Percentiles rank a stretch among this genome's conserved stretches.
Conservation (phyloP, 108 stramenopile species). For the Aurantiochytrium sp. region DNA sequence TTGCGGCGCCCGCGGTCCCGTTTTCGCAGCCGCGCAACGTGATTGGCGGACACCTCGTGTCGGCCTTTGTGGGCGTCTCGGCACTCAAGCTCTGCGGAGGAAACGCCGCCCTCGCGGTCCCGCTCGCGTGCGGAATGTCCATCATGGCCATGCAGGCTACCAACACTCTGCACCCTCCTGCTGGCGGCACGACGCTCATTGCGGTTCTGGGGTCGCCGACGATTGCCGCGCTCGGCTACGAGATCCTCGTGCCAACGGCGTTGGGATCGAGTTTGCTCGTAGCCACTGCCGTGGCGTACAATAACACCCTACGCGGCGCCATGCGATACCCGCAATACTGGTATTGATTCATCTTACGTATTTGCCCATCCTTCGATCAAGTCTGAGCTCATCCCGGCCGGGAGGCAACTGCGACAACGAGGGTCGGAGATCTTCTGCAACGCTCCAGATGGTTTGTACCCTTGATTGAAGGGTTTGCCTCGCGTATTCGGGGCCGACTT, state of each 20-base stretch:
- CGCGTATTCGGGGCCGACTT: no score
- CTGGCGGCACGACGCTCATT: not conserved
- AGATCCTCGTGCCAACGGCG: not conserved
- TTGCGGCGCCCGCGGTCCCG: constrained; percentile 7
- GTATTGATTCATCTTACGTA: no score
- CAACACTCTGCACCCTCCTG: constrained; percentile 15
- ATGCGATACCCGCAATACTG: constrained; percentile 26
- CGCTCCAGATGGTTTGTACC: no score
- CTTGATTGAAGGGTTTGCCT: no score
- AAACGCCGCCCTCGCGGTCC: not conserved
- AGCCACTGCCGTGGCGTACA: not conserved
- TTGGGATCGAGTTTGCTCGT: not conserved
- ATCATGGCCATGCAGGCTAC: constrained; percentile 16
- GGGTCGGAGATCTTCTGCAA: no score
- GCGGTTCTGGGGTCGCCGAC: not conserved
- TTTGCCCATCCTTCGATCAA: no score
- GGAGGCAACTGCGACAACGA: no score
- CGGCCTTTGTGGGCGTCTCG: not conserved
- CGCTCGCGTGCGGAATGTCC: not conserved
- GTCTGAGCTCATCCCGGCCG: no score
- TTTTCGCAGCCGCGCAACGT: constrained; percentile 26
- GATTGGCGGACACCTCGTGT: not conserved
- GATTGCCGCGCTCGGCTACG: not conserved
- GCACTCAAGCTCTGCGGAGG: not conserved
- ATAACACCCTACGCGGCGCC: not conserved